These are phyloP conservation scores for Sugiyamaella marilandica DNA, from an alignment of 805 yeast species.

Conservation along the genomic window DNA sequence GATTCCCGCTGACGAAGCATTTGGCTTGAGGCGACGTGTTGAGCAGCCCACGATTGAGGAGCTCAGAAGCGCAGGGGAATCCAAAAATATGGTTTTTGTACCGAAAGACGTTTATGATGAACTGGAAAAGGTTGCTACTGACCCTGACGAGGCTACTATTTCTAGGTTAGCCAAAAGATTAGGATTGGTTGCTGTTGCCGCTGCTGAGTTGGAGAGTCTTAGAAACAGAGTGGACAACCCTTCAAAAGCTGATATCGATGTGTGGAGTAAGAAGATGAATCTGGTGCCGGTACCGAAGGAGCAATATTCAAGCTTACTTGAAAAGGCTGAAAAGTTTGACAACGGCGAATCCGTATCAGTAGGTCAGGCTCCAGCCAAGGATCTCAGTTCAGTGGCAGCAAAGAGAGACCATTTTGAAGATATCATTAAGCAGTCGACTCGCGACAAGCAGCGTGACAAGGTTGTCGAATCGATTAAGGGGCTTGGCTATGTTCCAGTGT, in stretches of 20 bases:
- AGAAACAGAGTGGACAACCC: constrained; percentile 30
- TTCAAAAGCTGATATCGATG: constrained; percentile 20
- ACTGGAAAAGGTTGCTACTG: constrained; percentile 21
- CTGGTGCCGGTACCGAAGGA: constrained; percentile 25
- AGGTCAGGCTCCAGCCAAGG: constrained; percentile 10
- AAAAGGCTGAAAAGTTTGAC: constrained; percentile 18
- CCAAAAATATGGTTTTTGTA: constrained; percentile 17
- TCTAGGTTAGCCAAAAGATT: constrained; percentile 15
- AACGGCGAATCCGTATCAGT: constrained; percentile 3
- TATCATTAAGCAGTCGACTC: constrained; percentile 22
- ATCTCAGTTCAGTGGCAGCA: constrained; percentile 25
- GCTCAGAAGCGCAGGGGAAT: constrained; percentile 15
- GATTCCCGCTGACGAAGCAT: constrained; percentile 15
- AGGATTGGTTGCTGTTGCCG: constrained; percentile 19
- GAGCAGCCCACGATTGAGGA: constrained; percentile 20
- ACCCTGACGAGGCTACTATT: constrained; percentile 19
- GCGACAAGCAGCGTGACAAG: constrained; percentile 22
- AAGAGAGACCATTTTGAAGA: constrained; percentile 31
- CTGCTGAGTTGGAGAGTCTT: constrained; percentile 20
- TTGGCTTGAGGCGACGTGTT: constrained; percentile 11
- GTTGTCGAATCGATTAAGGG: constrained; percentile 29
- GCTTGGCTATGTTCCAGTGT: constrained; percentile 33
- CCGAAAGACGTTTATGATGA: constrained; percentile 22
- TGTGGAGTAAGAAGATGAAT: constrained; percentile 27
- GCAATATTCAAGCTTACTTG: constrained; percentile 13